Conservation (phyloP, 225 moss, liverwort and hornwort species). For the Sphagnum contortum region DNA sequence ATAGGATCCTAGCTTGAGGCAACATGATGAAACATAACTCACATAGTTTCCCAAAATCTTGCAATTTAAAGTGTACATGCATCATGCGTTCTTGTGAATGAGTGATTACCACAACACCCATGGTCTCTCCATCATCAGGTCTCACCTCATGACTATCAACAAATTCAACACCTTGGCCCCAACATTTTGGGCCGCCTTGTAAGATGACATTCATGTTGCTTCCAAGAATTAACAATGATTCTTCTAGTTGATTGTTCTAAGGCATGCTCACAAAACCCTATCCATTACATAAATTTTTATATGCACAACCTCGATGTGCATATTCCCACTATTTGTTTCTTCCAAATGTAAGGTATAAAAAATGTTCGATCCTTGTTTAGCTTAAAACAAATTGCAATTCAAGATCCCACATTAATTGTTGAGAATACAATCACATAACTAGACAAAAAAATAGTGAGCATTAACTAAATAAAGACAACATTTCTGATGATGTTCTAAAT, state of each 20-base stretch:
- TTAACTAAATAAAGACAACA: no score
- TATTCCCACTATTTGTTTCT: slow-evolving; percentile 57
- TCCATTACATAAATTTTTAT: slow-evolving; percentile 24
- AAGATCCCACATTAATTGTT: no score
- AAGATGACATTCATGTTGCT: slow-evolving; percentile 80
- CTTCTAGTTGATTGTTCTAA: slow-evolving; percentile 24
- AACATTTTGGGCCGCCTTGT: slow-evolving; percentile 82
- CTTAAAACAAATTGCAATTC: no score
- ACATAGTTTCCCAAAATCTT: slow-evolving; percentile 57
- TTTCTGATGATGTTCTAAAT: no score
- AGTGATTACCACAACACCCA: slow-evolving; percentile 39
- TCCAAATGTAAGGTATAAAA: slow-evolving; percentile 19
- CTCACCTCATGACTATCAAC: slow-evolving; percentile 50
- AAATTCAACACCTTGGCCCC: slow-evolving; percentile 92
- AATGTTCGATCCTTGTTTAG: no score
- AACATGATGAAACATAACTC: slow-evolving; percentile 14
- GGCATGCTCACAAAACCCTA: slow-evolving; percentile 18
- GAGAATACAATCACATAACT: no score
- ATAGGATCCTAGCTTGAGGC: not conserved
- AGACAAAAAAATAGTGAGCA: no score
- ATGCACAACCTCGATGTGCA: slow-evolving; percentile 59
- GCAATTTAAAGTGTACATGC: slow-evolving; percentile 67
- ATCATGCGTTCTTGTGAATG: slow-evolving; percentile 56
- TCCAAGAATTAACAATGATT: slow-evolving; percentile 55
- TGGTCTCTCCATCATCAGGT: slow-evolving; percentile 18